Percentiles rank a stretch among this genome's conserved stretches.
Evolutionary conservation across 306 rosid species (phyloP).

Genomic region (Dryas octopetala): DNA sequence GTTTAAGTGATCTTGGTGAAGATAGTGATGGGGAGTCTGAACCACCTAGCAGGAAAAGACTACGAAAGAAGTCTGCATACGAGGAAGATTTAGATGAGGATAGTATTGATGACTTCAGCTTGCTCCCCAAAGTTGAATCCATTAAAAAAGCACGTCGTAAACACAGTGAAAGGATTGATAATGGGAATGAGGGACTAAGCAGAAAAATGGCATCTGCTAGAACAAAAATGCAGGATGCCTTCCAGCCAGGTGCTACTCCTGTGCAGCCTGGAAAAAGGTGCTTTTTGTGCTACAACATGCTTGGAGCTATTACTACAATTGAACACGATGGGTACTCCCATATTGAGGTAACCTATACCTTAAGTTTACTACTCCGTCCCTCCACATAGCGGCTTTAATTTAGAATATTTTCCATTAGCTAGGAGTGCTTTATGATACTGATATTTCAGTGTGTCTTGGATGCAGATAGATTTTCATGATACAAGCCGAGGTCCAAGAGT

Average conservation of each 20-base stretch:
- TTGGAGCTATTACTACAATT: constrained; percentile 77
- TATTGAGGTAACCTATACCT: constrained; percentile 62
- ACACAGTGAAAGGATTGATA: constrained; percentile 45
- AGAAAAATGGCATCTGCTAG: constrained; percentile 37
- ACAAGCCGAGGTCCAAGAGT: constrained; percentile 84
- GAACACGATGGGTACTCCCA: constrained; percentile 90
- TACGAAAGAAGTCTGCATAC: constrained; percentile 43
- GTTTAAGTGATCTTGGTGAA: constrained; percentile 78
- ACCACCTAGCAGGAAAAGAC: constrained; percentile 74
- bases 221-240: constrained; percentile 73
- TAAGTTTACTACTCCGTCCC: constrained; percentile 2
- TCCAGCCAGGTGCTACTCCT: constrained; percentile 93
- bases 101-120: constrained; percentile 41
- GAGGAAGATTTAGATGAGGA: constrained; percentile 54
- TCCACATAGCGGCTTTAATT: neutral
- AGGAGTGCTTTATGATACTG: constrained; percentile 17
- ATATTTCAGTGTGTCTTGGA: constrained; percentile 20
- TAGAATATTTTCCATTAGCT: constrained; percentile 2
- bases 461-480: constrained; percentile 94
- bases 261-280: constrained; percentile 74
- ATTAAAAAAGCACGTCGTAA: constrained; percentile 49
- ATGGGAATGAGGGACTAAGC: constrained; percentile 38
- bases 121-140: constrained; percentile 55
- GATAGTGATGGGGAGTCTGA: constrained; percentile 56
- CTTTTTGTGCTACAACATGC: constrained; percentile 92